Percentiles rank a stretch among this genome's conserved stretches.
Evolutionary conservation across 2,329 filamentous ascomycete genomes (phyloP).

Genomic region (Fusarium goolgardi): DNA sequence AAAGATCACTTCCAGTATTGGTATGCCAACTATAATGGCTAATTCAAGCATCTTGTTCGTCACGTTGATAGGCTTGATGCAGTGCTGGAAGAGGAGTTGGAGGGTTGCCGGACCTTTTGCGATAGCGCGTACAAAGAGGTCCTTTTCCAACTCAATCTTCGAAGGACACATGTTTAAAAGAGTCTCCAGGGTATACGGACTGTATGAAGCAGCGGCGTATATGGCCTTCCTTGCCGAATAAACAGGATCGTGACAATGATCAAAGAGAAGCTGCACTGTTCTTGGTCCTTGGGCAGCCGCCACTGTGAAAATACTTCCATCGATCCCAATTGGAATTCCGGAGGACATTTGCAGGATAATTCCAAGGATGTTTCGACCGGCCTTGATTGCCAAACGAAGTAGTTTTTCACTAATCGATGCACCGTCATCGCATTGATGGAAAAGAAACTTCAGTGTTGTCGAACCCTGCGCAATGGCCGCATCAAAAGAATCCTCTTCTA

Average conservation of each 20-base stretch:
- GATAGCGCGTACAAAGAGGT: neutral
- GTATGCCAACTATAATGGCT: neutral
- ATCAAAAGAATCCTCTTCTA: neutral
- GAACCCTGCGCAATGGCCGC: neutral
- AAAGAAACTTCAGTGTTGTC: neutral
- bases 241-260: neutral
- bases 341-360: neutral
- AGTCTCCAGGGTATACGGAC: neutral
- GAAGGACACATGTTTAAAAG: neutral
- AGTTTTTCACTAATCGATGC: neutral
- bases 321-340: neutral
- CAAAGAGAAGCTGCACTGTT: neutral
- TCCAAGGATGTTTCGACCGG: neutral
- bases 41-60: rapidly evolving
- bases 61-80: neutral
- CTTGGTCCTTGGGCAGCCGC: neutral
- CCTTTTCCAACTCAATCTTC: neutral
- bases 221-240: neutral
- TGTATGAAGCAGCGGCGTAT: neutral
- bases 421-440: neutral
- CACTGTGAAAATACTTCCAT: neutral
- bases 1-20: neutral
- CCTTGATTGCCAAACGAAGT: neutral
- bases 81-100: neutral
- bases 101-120: neutral